Evolutionary conservation across 2,329 filamentous ascomycete species (phyloP).

Genomic region (Trichophyton verrucosum): DNA sequence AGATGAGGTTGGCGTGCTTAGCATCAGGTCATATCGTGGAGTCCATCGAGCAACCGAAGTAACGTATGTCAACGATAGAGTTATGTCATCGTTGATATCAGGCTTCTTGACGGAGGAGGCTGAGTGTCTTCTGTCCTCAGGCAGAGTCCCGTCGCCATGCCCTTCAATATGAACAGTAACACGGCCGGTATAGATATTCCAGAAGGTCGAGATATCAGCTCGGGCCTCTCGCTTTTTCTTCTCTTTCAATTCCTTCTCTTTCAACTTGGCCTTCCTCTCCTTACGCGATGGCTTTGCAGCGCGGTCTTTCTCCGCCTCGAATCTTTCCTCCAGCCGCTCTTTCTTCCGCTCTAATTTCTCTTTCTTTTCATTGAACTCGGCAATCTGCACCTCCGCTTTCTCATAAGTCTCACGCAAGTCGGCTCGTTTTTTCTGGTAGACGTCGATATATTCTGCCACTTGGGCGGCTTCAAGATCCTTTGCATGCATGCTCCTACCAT

Average conservation of each 20-base stretch:
- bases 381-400: constrained; percentile 17
- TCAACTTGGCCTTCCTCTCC: constrained; percentile 17
- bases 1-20: constrained; percentile 44
- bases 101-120: constrained; percentile 17
- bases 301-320: constrained; percentile 13
- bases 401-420: constrained; percentile 18
- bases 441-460: constrained; percentile 24
- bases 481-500: constrained; percentile 21
- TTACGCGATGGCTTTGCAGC: constrained; percentile 19
- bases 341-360: constrained; percentile 18
- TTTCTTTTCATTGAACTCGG: constrained; percentile 19
- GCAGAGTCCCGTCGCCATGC: constrained; percentile 16
- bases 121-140: constrained; percentile 17
- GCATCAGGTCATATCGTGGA: constrained; percentile 49
- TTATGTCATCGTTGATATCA: constrained; percentile 11
- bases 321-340: constrained; percentile 11
- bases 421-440: constrained; percentile 23
- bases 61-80: constrained; percentile 46
- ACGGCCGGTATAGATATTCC: constrained; percentile 25
- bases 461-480: constrained; percentile 22
- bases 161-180: constrained; percentile 28
- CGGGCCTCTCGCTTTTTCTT: constrained; percentile 22
- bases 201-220: constrained; percentile 27
- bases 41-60: constrained; percentile 47
- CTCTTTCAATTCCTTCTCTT: constrained; percentile 19